A percentile compares a stretch with the other conserved stretches of the same genome.
Conservation (phyloP, 257 asterid genomes). For the Solanum tarapatanum region DNA sequence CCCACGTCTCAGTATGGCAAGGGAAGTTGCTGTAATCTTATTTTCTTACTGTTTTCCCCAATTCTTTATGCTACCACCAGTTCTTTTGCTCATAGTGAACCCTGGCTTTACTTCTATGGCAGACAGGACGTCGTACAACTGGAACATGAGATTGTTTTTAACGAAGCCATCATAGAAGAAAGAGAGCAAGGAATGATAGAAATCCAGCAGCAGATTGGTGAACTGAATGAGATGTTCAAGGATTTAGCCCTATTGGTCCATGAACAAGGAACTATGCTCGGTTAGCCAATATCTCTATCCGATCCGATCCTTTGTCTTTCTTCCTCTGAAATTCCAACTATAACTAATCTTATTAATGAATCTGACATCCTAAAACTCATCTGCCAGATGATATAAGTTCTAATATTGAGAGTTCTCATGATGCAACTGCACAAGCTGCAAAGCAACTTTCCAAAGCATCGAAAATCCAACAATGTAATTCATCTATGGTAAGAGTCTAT, state of each 20-base stretch:
- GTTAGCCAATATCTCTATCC: slow-evolving; percentile 22
- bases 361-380: neutral
- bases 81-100: neutral
- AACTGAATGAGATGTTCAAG: slow-evolving; percentile 91
- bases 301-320: neutral
- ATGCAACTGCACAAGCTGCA: slow-evolving; percentile 76
- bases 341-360: neutral
- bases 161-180: slow-evolving; percentile 85
- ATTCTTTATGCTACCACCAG: neutral
- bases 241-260: slow-evolving; percentile 82
- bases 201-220: slow-evolving; percentile 85
- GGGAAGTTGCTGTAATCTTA: neutral
- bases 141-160: slow-evolving; percentile 79
- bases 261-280: slow-evolving; percentile 89
- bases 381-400: slow-evolving; percentile 74
- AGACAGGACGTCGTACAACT: slow-evolving; percentile 70
- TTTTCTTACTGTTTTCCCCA: neutral
- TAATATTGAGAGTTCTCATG: slow-evolving; percentile 58
- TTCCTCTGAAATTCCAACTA: neutral
- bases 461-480: slow-evolving; percentile 66
- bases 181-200: slow-evolving; percentile 87
- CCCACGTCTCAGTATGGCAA: neutral
- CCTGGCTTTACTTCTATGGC: slow-evolving; percentile 11
- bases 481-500: slow-evolving; percentile 48
- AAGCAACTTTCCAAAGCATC: slow-evolving; percentile 81